Conservation (phyloP, 2,329 filamentous ascomycete species). For the Rhytidhysteron rufulum region DNA sequence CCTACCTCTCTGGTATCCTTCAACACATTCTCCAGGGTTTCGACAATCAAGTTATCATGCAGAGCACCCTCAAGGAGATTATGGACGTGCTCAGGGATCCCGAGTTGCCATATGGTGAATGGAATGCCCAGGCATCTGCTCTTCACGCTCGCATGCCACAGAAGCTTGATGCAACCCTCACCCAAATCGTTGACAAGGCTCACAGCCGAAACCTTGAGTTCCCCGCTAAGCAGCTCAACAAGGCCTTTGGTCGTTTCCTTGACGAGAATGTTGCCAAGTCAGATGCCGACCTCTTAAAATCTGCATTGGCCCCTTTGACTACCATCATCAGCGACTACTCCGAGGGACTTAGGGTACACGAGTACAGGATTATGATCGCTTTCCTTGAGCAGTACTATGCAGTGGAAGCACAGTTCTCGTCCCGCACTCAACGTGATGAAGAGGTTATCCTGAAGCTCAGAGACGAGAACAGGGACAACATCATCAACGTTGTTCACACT, state of each 20-base stretch:
- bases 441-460: slow-evolving; percentile 89
- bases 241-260: slow-evolving; percentile 81
- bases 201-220: slow-evolving; percentile 79
- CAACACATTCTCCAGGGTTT: slow-evolving; percentile 87
- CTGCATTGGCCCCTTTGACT: slow-evolving; percentile 69
- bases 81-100: slow-evolving; percentile 86
- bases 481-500: slow-evolving; percentile 76
- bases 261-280: slow-evolving; percentile 74
- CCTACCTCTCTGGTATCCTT: slow-evolving; percentile 71
- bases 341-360: slow-evolving; percentile 86
- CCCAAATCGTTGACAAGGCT: slow-evolving; percentile 80
- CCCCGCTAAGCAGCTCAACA: slow-evolving; percentile 80
- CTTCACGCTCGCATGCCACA: slow-evolving; percentile 97
- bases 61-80: slow-evolving; percentile 76
- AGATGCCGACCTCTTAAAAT: slow-evolving; percentile 71
- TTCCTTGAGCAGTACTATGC: slow-evolving; percentile 79
- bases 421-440: slow-evolving; percentile 80
- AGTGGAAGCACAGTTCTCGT: slow-evolving; percentile 84
- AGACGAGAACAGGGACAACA: slow-evolving; percentile 94
- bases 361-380: slow-evolving; percentile 75
- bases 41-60: slow-evolving; percentile 98
- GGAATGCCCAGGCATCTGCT: slow-evolving; percentile 91
- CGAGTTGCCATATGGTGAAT: slow-evolving; percentile 93
- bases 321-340: slow-evolving; percentile 75
- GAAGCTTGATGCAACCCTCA: slow-evolving; percentile 79